A percentile compares a stretch with the other conserved stretches of the same genome.
Evolutionary conservation across 306 rosid genomes (phyloP).

Genomic region (Hippophae rhamnoides): DNA sequence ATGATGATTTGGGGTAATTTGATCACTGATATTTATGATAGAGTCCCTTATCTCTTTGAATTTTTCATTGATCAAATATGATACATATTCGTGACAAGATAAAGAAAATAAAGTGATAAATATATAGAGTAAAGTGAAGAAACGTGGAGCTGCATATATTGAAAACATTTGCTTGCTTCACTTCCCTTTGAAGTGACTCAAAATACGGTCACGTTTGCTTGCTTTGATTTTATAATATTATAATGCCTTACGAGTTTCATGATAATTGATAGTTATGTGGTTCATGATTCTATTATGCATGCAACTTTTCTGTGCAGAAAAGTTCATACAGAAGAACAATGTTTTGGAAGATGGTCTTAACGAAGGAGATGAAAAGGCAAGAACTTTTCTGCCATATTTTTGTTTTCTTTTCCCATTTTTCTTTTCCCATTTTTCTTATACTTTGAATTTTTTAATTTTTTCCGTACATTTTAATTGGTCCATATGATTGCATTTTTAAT

Average conservation of each 20-base stretch:
- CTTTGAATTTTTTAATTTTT: background rate
- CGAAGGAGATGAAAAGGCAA: conserved; percentile 56
- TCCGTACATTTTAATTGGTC: background rate
- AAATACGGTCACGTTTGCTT: background rate
- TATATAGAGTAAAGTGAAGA: background rate
- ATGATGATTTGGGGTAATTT: no score
- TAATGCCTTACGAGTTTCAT: background rate
- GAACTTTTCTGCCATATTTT: conserved; percentile 15
- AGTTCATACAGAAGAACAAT: conserved; percentile 10
- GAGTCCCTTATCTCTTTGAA: no score
- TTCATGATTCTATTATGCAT: conserved; percentile 5
- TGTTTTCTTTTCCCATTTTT: background rate
- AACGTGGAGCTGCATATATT: no score
- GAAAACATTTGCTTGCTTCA: background rate
- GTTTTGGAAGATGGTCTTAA: conserved; percentile 20
- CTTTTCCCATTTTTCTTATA: background rate
- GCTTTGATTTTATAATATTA: conserved; percentile 7
- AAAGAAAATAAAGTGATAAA: no score
- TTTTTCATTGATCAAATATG: no score
- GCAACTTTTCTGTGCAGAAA: conserved; percentile 33
- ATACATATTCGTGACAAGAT: no score
- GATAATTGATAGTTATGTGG: conserved; percentile 13
- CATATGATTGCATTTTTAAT: background rate
- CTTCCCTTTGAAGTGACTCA: background rate
- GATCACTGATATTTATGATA: no score